Evolutionary conservation across 2,329 filamentous ascomycete genomes (phyloP).

Genomic region (Leptographium galeiforme): DNA sequence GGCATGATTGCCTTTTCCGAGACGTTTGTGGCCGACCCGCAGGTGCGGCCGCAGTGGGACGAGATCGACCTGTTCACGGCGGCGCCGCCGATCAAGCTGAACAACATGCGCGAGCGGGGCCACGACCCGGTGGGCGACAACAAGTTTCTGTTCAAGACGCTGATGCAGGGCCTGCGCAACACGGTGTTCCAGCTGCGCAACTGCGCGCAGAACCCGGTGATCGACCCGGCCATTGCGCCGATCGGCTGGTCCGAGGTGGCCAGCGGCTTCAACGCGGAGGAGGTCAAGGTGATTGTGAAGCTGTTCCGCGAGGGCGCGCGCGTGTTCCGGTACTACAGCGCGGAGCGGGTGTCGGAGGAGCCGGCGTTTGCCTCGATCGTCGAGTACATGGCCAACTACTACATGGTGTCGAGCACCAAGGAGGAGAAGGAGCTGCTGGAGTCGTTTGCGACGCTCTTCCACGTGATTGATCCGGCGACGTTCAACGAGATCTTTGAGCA

Average conservation of each 20-base stretch:
- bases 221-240: slow-evolving; percentile 68
- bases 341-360: slow-evolving; percentile 60
- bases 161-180: slow-evolving; percentile 91
- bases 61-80: slow-evolving; percentile 87
- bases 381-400: slow-evolving; percentile 87
- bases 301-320: slow-evolving; percentile 92
- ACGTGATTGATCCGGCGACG: slow-evolving; percentile 93
- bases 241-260: slow-evolving; percentile 91
- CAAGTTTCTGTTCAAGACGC: slow-evolving; percentile 93
- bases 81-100: slow-evolving; percentile 90
- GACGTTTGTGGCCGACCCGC: slow-evolving; percentile 71
- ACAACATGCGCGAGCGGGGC: slow-evolving; percentile 77
- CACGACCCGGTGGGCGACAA: slow-evolving; percentile 90
- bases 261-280: slow-evolving; percentile 92
- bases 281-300: slow-evolving; percentile 92
- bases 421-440: slow-evolving; percentile 97
- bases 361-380: slow-evolving; percentile 67
- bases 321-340: slow-evolving; percentile 80
- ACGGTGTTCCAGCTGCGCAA: slow-evolving; percentile 89
- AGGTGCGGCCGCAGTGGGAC: slow-evolving; percentile 82
- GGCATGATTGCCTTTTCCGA: slow-evolving; percentile 51
- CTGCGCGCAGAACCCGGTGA: slow-evolving; percentile 62
- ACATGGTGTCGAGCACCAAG: slow-evolving; percentile 84
- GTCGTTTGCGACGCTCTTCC: slow-evolving; percentile 95
- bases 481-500: slow-evolving; percentile 98